Conservation (phyloP, 2,329 filamentous ascomycete genomes). For the Phialophora expanda region DNA sequence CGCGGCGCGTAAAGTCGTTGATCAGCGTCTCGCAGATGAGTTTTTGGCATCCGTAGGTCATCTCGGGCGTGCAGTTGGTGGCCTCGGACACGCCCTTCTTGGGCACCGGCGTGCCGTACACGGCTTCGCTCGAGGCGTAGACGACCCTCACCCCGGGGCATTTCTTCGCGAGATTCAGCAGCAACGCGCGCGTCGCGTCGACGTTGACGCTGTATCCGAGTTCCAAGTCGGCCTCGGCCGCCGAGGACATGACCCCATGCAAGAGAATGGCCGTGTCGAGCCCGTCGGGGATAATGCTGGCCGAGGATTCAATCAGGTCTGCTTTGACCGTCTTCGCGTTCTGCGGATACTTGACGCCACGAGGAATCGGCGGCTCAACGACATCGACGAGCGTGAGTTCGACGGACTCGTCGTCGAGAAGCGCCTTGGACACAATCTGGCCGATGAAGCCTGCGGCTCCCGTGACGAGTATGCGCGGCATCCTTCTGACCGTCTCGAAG, state of each 20-base stretch:
- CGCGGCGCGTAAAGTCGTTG: constrained; percentile 66
- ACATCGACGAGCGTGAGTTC: constrained; percentile 63
- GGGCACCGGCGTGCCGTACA: constrained; percentile 64
- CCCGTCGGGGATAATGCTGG: constrained; percentile 45
- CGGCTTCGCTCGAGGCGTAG: constrained; percentile 66
- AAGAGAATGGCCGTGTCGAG: constrained; percentile 64
- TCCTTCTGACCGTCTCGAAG: constrained; percentile 50
- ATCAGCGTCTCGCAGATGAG: constrained; percentile 65
- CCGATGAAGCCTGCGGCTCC: constrained; percentile 69
- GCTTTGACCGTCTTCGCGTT: constrained; percentile 57
- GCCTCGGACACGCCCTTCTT: constrained; percentile 56
- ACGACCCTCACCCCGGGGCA: constrained; percentile 63
- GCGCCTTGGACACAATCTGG: constrained; percentile 62
- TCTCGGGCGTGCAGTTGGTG: constrained; percentile 62
- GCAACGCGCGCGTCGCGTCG: constrained; percentile 61
- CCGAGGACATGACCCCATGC: constrained; percentile 70
- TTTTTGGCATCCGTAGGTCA: constrained; percentile 68
- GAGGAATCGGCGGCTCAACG: constrained; percentile 57
- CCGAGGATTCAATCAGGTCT: constrained; percentile 57
- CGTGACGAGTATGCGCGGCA: constrained; percentile 61
- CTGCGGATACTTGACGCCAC: constrained; percentile 53
- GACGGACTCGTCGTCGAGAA: constrained; percentile 57
- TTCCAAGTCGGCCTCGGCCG: constrained; percentile 65
- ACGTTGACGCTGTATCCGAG: constrained; percentile 66
- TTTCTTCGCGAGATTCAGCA: constrained; percentile 57